A percentile compares a stretch with the other conserved stretches of the same genome.
phyloP scores from a whole-genome alignment of 345 rosid genomes.

The Camelina neglecta region DNA sequence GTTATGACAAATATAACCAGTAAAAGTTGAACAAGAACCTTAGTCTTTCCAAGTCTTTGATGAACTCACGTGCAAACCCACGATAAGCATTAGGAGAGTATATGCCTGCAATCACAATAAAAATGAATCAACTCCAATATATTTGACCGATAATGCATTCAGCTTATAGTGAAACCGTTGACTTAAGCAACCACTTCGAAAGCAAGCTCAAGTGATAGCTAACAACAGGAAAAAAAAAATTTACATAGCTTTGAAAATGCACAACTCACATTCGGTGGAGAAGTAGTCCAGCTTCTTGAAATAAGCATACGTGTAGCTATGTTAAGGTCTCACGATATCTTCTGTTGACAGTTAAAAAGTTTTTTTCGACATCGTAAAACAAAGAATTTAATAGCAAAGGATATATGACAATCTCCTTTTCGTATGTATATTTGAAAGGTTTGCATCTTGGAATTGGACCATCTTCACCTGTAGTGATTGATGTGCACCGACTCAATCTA shows the following conservation, averaged over 20 bases:
- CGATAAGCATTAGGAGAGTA: slow-evolving; percentile 97
- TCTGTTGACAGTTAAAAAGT: slow-evolving; percentile 1
- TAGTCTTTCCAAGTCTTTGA: slow-evolving; percentile 91
- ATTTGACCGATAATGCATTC: background rate
- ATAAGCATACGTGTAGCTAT: slow-evolving; percentile 78
- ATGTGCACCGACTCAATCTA: slow-evolving; percentile 88
- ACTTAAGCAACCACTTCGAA: background rate
- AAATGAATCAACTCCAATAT: background rate
- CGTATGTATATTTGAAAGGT: slow-evolving; percentile 92
- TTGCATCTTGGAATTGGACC: slow-evolving; percentile 96
- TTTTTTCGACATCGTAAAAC: background rate
- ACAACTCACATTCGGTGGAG: slow-evolving; percentile 90
- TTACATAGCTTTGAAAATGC: background rate
- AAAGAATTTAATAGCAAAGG: slow-evolving; percentile 48
- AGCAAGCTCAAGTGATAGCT: background rate
- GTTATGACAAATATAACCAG: background rate
- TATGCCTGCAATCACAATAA: slow-evolving; percentile 59
- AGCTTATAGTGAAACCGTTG: background rate
- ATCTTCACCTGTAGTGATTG: slow-evolving; percentile 90
- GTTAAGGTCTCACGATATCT: slow-evolving; percentile 56
- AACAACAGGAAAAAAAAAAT: background rate
- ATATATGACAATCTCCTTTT: slow-evolving; percentile 98
- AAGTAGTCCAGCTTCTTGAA: slow-evolving; percentile 97
- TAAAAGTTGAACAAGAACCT: slow-evolving; percentile 49
- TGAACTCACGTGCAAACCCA: slow-evolving; percentile 97